Evolutionary conservation across 1,139 yeast species (phyloP).

Genomic region (Blastobotrys arbuscula): DNA sequence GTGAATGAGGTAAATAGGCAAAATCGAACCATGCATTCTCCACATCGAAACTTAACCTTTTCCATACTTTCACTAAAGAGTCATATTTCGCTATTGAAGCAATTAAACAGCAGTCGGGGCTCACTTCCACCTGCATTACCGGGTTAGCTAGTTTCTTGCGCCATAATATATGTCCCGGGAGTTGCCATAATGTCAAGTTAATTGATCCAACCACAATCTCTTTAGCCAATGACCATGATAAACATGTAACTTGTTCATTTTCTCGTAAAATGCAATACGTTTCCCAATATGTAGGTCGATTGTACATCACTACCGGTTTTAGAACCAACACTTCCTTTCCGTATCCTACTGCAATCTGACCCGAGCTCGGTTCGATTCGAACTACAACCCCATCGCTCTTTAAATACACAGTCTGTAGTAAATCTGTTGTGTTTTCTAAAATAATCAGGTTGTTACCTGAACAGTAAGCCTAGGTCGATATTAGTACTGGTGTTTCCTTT

Average conservation of each 20-base stretch:
- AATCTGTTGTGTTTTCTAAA: slow-evolving; percentile 43
- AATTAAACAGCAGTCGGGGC: slow-evolving; percentile 61
- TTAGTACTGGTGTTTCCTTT: background rate
- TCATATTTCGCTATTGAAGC: slow-evolving; percentile 62
- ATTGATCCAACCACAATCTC: slow-evolving; percentile 62
- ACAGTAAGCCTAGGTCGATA: slow-evolving; percentile 50
- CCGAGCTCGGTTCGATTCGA: slow-evolving; percentile 48
- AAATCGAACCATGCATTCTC: slow-evolving; percentile 67
- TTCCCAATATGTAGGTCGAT: slow-evolving; percentile 22
- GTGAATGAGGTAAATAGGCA: slow-evolving; percentile 59
- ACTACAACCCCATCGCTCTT: slow-evolving; percentile 62
- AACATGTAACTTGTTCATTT: slow-evolving; percentile 25
- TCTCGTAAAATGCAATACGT: slow-evolving; percentile 12
- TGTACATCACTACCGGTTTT: slow-evolving; percentile 26
- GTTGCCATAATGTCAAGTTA: slow-evolving; percentile 48
- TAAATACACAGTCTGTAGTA: slow-evolving; percentile 73
- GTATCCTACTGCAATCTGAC: slow-evolving; percentile 46
- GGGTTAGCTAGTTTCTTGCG: slow-evolving; percentile 41
- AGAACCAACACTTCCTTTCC: slow-evolving; percentile 29
- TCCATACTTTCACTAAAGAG: slow-evolving; percentile 70
- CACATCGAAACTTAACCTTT: slow-evolving; percentile 62
- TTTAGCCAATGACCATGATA: slow-evolving; percentile 63
- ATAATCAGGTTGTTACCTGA: slow-evolving; percentile 85
- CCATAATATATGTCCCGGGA: slow-evolving; percentile 19
- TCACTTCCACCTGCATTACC: slow-evolving; percentile 48